Evolutionary conservation across 176 grass and related monocot species (phyloP).

Genomic region (Thinopyrum elongatum): DNA sequence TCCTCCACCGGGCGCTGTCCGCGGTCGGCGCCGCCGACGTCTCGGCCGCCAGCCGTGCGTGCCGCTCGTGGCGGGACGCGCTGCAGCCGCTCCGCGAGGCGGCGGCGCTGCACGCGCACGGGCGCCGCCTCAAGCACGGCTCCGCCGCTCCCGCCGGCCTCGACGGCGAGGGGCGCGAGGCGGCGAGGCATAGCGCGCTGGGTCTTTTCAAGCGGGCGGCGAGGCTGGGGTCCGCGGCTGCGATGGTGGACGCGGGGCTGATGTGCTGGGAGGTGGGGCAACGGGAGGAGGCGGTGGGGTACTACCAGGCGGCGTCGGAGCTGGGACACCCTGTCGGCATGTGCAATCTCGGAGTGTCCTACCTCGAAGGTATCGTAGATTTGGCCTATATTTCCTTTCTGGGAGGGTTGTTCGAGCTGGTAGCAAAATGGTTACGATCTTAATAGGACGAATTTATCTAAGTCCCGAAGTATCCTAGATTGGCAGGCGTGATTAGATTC

Average conservation of each 20-base stretch:
- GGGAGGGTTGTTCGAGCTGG: background rate
- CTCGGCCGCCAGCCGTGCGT: slow-evolving; percentile 49
- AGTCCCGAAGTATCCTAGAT: background rate
- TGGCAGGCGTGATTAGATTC: background rate
- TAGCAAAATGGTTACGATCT: background rate
- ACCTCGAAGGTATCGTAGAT: slow-evolving; percentile 56
- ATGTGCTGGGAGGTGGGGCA: slow-evolving; percentile 70
- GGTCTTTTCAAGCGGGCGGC: slow-evolving; percentile 59
- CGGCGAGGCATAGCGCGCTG: slow-evolving; percentile 38
- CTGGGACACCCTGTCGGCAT: slow-evolving; percentile 60
- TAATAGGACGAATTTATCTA: slow-evolving; percentile 1
- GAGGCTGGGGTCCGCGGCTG: slow-evolving; percentile 49
- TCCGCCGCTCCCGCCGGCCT: background rate
- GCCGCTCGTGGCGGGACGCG: slow-evolving; percentile 66
- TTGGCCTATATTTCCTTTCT: slow-evolving; percentile 7
- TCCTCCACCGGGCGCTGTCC: slow-evolving; percentile 34
- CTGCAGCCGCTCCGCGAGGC: slow-evolving; percentile 71
- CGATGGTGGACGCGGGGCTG: slow-evolving; percentile 77
- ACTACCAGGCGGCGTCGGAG: slow-evolving; percentile 53
- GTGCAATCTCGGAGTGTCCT: slow-evolving; percentile 71
- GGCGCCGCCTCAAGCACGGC: slow-evolving; percentile 53
- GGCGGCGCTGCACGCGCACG: slow-evolving; percentile 49
- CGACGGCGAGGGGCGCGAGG: background rate
- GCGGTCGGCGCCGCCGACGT: slow-evolving; percentile 39
- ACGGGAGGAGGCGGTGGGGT: slow-evolving; percentile 39